Base-by-base conservation (phyloP, 768 basidiomycete species). In the Postia placenta region DNA sequence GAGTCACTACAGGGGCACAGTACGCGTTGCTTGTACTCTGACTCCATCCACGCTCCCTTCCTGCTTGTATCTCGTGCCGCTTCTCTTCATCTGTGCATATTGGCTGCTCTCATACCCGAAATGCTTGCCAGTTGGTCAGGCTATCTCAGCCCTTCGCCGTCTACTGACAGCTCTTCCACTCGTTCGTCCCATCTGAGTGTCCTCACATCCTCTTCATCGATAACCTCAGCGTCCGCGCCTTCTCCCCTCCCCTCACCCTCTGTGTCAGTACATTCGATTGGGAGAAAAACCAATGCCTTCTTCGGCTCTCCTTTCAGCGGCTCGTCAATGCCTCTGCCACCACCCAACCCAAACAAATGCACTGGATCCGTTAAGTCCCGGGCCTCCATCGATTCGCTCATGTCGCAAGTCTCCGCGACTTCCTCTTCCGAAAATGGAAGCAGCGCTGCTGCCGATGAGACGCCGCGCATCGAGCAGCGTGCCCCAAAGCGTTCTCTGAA, bases 281-380 rank as follows among this genome's bases (percentile, higher is more conserved):
- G 56, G 19, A 56, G 54, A 47, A 68, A 68, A 50, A 64, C 67
- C 6, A 49, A 56, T 44, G 65, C 67, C 1, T 62, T 63, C 42
- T 60, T 68, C 48, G 64, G 66, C 36, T 74, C 72, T 4, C 70
- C 71, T 2, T 71, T 73, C 52, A 68, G 70, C 7, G 70, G 9
- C 64, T 72, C 56, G 72, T 70, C 69, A 75, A 76, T 68, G 5
- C 76, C 61, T 65, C 72, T 30, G 69, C 72, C 42, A 65, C 74
- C 62, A 3, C 62, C 63, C 0, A 66, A 55, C 22, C 49, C 55
- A 6, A 44, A 50, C 19, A 49, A 23, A 27, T 47, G 51, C 3
- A 20, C 51, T 2, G 30, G 28, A 25, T 56, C 60, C 7, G 15
- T 49, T 43, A 58, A 53, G 36, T 52, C 51, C 1, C 27, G 48